Evolutionary conservation across 352 stramenopile species (phyloP).

Genomic region (Blastocystis sp.): DNA sequence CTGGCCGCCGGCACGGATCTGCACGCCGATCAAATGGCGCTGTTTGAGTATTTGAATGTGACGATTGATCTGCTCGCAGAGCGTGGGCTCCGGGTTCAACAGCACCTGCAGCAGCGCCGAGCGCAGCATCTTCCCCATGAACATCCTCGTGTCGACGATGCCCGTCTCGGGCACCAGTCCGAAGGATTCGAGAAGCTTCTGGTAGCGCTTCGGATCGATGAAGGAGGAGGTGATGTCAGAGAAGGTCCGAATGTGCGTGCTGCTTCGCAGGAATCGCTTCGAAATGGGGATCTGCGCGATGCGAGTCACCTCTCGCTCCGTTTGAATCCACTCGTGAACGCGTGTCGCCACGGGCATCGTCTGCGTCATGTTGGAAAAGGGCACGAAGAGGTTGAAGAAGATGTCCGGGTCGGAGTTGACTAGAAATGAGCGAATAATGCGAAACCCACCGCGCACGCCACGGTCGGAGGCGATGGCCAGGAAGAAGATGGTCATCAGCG

Average conservation of each 20-base stretch:
- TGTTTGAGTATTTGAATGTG: not conserved
- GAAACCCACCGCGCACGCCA: not conserved
- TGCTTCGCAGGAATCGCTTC: not conserved
- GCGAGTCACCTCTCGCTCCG: not conserved
- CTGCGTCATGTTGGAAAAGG: not conserved
- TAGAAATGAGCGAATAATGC: not conserved
- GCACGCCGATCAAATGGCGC: slow-evolving; percentile 7
- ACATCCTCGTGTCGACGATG: not conserved
- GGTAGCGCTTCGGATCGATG: not conserved
- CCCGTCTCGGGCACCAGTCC: not conserved
- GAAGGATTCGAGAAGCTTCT: not conserved
- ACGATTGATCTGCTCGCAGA: slow-evolving; percentile 10
- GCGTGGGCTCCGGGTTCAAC: not conserved
- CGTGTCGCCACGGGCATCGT: too few relatives aligned
- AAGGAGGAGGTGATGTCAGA: not conserved
- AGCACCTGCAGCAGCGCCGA: not conserved
- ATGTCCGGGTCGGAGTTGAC: not conserved
- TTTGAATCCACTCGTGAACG: not conserved
- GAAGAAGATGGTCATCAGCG: not conserved
- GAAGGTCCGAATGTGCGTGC: not conserved
- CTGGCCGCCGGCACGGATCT: not conserved
- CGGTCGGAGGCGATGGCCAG: not conserved
- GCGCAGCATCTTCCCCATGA: not conserved
- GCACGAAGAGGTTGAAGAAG: not conserved
- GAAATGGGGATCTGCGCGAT: too few relatives aligned